A percentile compares a stretch with the other conserved stretches of the same genome.
These are phyloP conservation scores for Intubia oerlemansii DNA, from an alignment of 2,329 filamentous ascomycete genomes.

Conservation along the genomic window DNA sequence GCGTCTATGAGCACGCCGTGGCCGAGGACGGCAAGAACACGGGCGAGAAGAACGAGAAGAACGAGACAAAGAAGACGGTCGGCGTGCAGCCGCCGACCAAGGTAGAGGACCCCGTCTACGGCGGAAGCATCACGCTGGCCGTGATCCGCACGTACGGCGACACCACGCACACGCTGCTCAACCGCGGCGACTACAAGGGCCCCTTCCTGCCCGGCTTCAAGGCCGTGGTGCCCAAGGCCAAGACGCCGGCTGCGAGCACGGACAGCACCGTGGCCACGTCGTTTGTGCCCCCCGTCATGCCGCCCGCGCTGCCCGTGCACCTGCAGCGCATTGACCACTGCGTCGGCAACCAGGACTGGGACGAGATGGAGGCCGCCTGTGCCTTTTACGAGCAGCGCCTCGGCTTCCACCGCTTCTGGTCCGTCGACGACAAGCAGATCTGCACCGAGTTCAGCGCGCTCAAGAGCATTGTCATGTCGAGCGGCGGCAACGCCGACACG, in stretches of 20 bases:
- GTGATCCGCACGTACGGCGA: constrained; percentile 85
- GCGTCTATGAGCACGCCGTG: constrained; percentile 57
- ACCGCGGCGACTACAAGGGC: constrained; percentile 47
- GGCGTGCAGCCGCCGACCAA: constrained; percentile 39
- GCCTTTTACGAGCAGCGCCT: constrained; percentile 70
- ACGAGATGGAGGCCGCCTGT: constrained; percentile 53
- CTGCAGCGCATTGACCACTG: constrained; percentile 81
- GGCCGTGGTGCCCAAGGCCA: constrained; percentile 18
- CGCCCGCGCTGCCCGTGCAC: constrained; percentile 38
- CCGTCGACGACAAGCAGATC: constrained; percentile 81
- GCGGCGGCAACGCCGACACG: constrained; percentile 54
- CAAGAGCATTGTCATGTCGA: constrained; percentile 78
- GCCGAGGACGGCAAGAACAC: constrained; percentile 26
- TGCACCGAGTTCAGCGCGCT: constrained; percentile 82
- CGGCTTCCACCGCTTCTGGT: constrained; percentile 94
- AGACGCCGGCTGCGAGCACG: constrained; percentile 10
- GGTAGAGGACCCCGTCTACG: constrained; percentile 34
- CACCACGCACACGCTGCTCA: constrained; percentile 82
- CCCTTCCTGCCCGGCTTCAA: constrained; percentile 71
- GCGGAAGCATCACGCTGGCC: constrained; percentile 52
- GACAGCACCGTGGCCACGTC: no score
- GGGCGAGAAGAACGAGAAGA: constrained; percentile 6
- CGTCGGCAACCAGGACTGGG: constrained; percentile 92
- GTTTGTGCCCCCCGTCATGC: constrained; percentile 18
- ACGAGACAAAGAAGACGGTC: constrained; percentile 1